Percentiles rank a stretch among this genome's conserved stretches.
Conservation (phyloP, 2,329 filamentous ascomycete species). For the Ilyonectria robusta region DNA sequence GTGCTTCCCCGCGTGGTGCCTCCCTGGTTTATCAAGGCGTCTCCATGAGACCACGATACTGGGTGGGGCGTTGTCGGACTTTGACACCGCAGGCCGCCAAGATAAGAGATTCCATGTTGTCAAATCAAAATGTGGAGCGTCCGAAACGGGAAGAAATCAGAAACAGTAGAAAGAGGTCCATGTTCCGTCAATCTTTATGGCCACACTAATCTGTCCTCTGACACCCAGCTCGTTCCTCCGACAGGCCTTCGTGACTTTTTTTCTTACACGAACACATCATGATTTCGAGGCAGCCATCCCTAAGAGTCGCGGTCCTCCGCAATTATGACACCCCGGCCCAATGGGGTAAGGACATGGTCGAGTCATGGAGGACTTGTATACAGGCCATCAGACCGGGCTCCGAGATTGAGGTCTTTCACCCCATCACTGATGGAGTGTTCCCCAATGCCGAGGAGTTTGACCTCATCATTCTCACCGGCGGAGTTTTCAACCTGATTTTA, state of each 20-base stretch:
- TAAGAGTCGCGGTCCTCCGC: neutral
- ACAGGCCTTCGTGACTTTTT: no score
- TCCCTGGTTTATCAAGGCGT: neutral
- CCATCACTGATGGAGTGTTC: neutral
- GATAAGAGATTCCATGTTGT: neutral
- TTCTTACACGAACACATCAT: neutral
- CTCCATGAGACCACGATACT: neutral
- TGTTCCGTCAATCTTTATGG: neutral
- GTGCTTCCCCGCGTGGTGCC: neutral
- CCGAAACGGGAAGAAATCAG: neutral
- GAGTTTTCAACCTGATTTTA: conserved; percentile 17
- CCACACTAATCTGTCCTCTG: neutral
- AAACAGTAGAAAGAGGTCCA: neutral
- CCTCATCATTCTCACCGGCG: conserved; percentile 24
- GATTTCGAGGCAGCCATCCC: conserved; percentile 1
- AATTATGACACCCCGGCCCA: conserved; percentile 9
- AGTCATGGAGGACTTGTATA: conserved; percentile 2
- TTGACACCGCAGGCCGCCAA: neutral
- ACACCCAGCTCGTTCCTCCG: neutral
- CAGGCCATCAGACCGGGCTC: neutral
- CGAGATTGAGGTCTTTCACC: conserved; percentile 9
- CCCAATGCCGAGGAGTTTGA: conserved; percentile 10
- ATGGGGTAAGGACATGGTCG: conserved; percentile 15
- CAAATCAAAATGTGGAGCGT: neutral
- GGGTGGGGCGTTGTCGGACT: neutral